Conservation (phyloP, 2,329 filamentous ascomycete genomes). For the Aureobasidium vineae region DNA sequence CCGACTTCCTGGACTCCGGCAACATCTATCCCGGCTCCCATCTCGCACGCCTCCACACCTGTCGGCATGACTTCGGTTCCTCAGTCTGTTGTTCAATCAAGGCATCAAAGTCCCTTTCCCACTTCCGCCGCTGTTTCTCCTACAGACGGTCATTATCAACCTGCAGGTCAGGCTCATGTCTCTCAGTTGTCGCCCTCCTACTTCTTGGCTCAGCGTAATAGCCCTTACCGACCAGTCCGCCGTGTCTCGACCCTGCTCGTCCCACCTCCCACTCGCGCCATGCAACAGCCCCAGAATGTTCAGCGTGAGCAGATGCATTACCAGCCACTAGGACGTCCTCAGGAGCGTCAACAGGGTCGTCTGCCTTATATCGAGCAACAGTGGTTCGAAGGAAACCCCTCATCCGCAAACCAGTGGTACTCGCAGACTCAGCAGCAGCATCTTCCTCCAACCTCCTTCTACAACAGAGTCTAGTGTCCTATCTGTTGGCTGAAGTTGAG, state of each 20-base stretch:
- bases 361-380: conserved; percentile 45
- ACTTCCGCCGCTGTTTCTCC: conserved; percentile 64
- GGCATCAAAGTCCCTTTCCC: conserved; percentile 53
- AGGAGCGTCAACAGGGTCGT: conserved; percentile 46
- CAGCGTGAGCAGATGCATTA: conserved; percentile 53
- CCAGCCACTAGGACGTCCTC: conserved; percentile 49
- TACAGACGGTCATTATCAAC: conserved; percentile 59
- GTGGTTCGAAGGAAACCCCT: conserved; percentile 35
- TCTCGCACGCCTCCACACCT: conserved; percentile 29
- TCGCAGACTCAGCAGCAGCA: conserved; percentile 12
- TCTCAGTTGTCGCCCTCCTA: conserved; percentile 80
- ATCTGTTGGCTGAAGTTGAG: neutral
- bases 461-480: conserved; percentile 9
- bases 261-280: conserved; percentile 74
- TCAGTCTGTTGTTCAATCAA: conserved; percentile 38
- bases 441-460: conserved; percentile 17
- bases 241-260: conserved; percentile 88
- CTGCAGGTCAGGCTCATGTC: conserved; percentile 28
- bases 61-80: conserved; percentile 28
- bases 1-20: conserved; percentile 53
- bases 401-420: conserved; percentile 23
- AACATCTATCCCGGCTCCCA: conserved; percentile 34
- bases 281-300: conserved; percentile 56
- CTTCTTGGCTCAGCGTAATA: conserved; percentile 83
- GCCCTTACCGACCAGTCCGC: conserved; percentile 88